phyloP scores from a whole-genome alignment of 495 filamentous ascomycete genomes.

The Pseudotulostoma volvatum region DNA sequence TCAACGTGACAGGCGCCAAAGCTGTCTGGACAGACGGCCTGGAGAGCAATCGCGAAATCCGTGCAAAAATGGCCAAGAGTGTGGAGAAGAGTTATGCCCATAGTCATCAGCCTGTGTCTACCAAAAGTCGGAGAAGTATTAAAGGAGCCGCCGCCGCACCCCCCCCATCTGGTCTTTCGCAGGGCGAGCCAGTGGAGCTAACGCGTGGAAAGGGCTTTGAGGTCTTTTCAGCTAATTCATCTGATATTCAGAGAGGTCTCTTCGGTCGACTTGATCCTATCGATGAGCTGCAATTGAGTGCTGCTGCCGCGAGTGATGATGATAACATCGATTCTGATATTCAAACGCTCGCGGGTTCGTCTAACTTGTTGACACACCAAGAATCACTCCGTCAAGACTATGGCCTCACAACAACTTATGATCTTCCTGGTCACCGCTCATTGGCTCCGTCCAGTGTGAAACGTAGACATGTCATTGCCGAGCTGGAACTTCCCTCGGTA shows the following conservation, averaged over 20 bases:
- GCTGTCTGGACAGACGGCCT: conserved; percentile 3
- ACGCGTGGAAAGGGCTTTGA: neutral
- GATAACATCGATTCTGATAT: conserved; percentile 1
- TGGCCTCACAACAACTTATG: conserved; percentile 47
- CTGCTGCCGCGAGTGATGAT: neutral
- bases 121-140: no score
- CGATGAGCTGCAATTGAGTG: conserved; percentile 4
- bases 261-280: neutral
- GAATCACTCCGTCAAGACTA: conserved; percentile 21
- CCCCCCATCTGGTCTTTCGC: neutral
- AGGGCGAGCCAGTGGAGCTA: neutral
- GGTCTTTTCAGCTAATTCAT: no score
- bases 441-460: conserved; percentile 22
- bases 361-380: conserved; percentile 9
- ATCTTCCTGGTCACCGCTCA: conserved; percentile 37
- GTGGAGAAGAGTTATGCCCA: neutral
- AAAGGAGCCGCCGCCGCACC: neutral
- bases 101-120: neutral
- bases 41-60: conserved; percentile 4
- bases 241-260: no score
- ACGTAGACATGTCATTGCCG: conserved; percentile 29
- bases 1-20: neutral
- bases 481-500: conserved; percentile 20
- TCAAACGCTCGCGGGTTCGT: neutral
- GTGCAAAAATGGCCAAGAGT: conserved; percentile 1